These are phyloP conservation scores for Suhomyces terraborum DNA, from an alignment of 1,139 yeast species.

Conservation along the genomic window DNA sequence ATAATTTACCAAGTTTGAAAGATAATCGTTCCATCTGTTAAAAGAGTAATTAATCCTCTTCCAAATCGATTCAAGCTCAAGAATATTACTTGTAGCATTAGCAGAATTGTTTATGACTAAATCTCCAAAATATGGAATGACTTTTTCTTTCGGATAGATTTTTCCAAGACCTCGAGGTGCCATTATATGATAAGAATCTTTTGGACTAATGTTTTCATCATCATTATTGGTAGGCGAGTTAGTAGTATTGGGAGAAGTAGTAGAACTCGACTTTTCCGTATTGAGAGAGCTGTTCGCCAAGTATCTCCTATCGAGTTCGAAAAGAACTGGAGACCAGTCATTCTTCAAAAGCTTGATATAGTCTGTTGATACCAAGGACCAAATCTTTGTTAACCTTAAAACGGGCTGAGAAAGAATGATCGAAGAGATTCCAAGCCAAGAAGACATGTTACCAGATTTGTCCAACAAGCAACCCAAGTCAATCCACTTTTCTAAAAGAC, in stretches of 20 bases:
- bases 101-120: constrained; percentile 41
- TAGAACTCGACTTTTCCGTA: constrained; percentile 12
- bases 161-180: constrained; percentile 90
- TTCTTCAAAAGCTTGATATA: constrained; percentile 64
- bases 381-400: constrained; percentile 68
- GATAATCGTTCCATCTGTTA: constrained; percentile 77
- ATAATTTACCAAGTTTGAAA: constrained; percentile 42
- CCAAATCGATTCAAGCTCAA: constrained; percentile 65
- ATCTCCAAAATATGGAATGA: constrained; percentile 92
- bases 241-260: constrained; percentile 15
- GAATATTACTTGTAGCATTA: constrained; percentile 42
- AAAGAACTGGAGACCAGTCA: constrained; percentile 94
- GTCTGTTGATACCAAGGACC: constrained; percentile 71
- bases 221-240: constrained; percentile 17
- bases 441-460: constrained; percentile 86
- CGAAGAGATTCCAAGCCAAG: constrained; percentile 91
- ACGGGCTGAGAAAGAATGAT: constrained; percentile 82
- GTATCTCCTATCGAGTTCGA: constrained; percentile 80
- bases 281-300: constrained; percentile 42
- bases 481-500: constrained; percentile 80
- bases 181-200: constrained; percentile 66
- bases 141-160: constrained; percentile 72
- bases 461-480: constrained; percentile 78
- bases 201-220: constrained; percentile 18
- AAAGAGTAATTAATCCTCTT: constrained; percentile 73